Base-by-base conservation (phyloP, 2,329 filamentous ascomycete genomes). In the Lomentospora prolificans region DNA sequence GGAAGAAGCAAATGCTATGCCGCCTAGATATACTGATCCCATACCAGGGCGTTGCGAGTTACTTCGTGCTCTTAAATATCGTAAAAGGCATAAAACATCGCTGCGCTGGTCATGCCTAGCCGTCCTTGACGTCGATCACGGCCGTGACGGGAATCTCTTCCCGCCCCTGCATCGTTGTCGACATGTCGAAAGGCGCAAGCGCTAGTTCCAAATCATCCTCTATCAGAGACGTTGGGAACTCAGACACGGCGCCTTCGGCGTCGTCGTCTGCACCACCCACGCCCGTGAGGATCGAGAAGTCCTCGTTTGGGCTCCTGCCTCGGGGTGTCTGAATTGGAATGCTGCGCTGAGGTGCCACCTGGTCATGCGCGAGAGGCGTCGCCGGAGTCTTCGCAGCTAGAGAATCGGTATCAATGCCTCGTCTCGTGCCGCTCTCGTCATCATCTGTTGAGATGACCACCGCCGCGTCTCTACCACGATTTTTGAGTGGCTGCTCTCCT, bases 201-300 rank as follows among this genome's bases (percentile, higher is more conserved):
- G 25, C 48, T 17, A 28, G 24, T 12, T 51, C 48, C 8, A 6
- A 25, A 28, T n/a, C 41, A 8, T 55, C 53, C 12, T 33, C 30
- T 12, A 12, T 12, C 28, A 55, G 41, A 3, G 53, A 48, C 19
- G 53, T 30, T 24, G 53, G 53, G 14, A 55, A 55, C 5, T 22
- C 25, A 10, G 53, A 7, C 41, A 25, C 24, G 41, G 48, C 53
- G 27, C 53, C 39, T n/a, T 14, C 14, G 27, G n/a, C 41, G 30
- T 50, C 39, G 17, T 33, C 27, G 22, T 55, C 53, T 24, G 19
- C 41, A 8, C 53, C 53, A 12, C 53, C 53, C 4, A 55, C 41
- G 41, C 53, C 53, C 8, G 28, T 25, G 12, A 55, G 39, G 27
- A 33, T 28, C 8, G 41, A 55, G 19, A 55, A 28, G 7, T 19